Evolutionary conservation across 768 basidiomycete genomes (phyloP), one percentile per base, ranked within the genome.

Genomic region (Mycena leptocephala): DNA sequence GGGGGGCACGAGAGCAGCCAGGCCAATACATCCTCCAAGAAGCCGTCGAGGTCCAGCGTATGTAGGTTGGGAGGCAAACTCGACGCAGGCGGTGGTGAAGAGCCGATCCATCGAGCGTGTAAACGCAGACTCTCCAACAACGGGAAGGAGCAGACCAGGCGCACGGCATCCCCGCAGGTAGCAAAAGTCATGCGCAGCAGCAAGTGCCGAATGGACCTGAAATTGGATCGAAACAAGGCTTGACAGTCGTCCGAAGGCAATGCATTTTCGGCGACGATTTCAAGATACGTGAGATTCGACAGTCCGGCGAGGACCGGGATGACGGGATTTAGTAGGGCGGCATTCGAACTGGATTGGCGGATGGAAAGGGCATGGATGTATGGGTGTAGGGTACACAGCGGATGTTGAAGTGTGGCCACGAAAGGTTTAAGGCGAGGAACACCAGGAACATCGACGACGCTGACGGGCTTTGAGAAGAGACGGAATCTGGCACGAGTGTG

Each of bases 101-200:
- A 69, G 39, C 74, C 74, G 39, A 76, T 72, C 77, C 77, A 78
- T 1, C 68, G 62, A 30, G 62, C 71, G 3, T 70, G 35, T 33
- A 78, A 30, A 24, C 33, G 61, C 24, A 78, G 71, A 43, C 16
- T 72, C 64, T 75, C 67, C 71, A 78, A 53, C 58, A 70, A 64
- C 3, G 77, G 74, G 55, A 78, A 76, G 33, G 77, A 76, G 58
- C 62, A 73, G 53, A 78, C 37, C 20, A 78, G 68, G n/a, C n/a
- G 30, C n/a, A 67, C 59, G 8, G 71, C 74, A 48, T 75, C 74
- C 7, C 53, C 46, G n/a, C 59, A 76, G 24, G 77, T 78, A 8
- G 74, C 22, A 35, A 78, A 78, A 22, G 66, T 72, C 20, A 75
- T 65, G 39, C 56, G 64, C 28, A 78, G 56, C 5, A 53, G 28